These are phyloP conservation scores for Blastocystis hominis DNA, from an alignment of 352 stramenopile species.

Conservation along the genomic window DNA sequence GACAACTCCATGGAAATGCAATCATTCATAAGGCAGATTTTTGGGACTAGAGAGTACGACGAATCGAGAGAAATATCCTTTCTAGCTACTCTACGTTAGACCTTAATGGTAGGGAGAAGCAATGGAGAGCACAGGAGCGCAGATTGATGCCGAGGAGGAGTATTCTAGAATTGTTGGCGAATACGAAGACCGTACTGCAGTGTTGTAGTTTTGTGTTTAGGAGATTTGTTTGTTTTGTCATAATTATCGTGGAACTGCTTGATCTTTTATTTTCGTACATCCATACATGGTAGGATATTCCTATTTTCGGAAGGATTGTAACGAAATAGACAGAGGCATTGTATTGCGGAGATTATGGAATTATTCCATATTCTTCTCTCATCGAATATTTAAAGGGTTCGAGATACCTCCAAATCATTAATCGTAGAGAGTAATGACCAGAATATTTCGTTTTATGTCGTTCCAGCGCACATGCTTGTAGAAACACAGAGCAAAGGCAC, in stretches of 20 bases:
- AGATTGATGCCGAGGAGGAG: background rate
- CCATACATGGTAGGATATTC: no score
- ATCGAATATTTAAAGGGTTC: background rate
- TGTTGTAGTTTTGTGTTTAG: background rate
- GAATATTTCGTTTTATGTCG: constrained; percentile 29
- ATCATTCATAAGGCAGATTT: background rate
- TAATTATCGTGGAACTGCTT: background rate
- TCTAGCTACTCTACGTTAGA: background rate
- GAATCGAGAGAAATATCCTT: background rate
- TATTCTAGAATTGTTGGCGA: background rate
- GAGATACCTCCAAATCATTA: background rate
- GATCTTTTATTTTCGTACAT: background rate
- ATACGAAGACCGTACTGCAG: background rate
- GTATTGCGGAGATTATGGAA: background rate
- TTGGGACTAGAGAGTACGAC: background rate
- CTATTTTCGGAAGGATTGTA: no score
- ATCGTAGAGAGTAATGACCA: background rate
- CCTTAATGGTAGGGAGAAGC: background rate
- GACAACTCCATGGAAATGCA: constrained; percentile 9
- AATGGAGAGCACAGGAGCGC: background rate
- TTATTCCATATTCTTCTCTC: background rate
- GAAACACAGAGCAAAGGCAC: background rate
- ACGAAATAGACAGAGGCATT: background rate
- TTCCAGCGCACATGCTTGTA: background rate
- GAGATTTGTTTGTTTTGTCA: background rate